Evolutionary conservation across 2,329 filamentous ascomycete genomes (phyloP), one percentile per base, ranked within the genome.

Genomic region (Fusarium robinianum): DNA sequence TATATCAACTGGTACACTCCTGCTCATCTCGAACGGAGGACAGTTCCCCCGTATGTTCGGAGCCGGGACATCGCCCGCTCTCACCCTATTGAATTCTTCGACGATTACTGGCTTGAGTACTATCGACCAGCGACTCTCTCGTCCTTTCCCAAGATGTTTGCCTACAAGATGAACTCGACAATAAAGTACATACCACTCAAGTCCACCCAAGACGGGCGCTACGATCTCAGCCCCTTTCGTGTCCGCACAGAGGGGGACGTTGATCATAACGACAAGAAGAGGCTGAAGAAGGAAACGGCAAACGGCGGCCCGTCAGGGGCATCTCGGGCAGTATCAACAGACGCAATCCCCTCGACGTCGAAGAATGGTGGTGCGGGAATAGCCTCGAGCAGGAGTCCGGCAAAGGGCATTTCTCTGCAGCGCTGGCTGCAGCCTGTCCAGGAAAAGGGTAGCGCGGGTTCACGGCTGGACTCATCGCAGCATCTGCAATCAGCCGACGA

Each of bases 71-170:
- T 72, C 15, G 55, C 64, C 6, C 54, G 56, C 9, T 64, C 65
- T 18, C 77, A 74, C 49, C 72, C 73, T 6, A 69, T 87, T 3
- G 72, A 76, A 4, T 82, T 79, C 47, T 90, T 89, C 48, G 92
- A 97, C 63, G 90, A 97, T 67, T 99, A 96, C 68, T 99, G 94
- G 94, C 76, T 94, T 6, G 94, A 99, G 65, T 97, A 96, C 67
- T 99, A 99, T 65, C 84, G 91, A 10, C 94, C 94, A 0, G 78
- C 88, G 6, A 88, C 88, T 0, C 72, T 97, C 2, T 96, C 94
- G 0, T 94, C 90, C 0, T 90, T 97, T 55, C 80, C 85, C 10
- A 99, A 96, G 64, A 87, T 96, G 65, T 96, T 96, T 64, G 83
- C 90, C 0, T 96, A 88, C 69, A 90, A 88, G 63, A 88, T 97